These are phyloP conservation scores for Senna siamea DNA, from an alignment of 306 rosid genomes.

Conservation along the genomic window DNA sequence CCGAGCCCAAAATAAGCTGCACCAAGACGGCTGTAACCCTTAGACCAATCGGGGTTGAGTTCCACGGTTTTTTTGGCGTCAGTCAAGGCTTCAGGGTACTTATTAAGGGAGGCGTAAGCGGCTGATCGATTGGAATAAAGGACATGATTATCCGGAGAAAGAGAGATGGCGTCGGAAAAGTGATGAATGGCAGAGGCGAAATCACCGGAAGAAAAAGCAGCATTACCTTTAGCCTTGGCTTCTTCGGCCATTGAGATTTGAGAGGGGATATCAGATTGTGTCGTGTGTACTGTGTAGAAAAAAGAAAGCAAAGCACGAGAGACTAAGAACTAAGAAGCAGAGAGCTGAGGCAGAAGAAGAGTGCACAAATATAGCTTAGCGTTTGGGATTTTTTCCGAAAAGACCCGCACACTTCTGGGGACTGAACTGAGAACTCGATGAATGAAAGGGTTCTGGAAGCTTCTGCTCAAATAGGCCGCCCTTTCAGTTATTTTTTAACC, in stretches of 20 bases:
- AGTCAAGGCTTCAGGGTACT: constrained; percentile 68
- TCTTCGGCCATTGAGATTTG: constrained; percentile 99
- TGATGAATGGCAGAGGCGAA: constrained; percentile 64
- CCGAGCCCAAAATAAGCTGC: constrained; percentile 81
- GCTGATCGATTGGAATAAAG: constrained; percentile 98
- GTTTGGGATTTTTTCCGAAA: too few relatives aligned
- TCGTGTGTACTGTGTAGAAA: too few relatives aligned
- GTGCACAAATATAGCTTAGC: too few relatives aligned
- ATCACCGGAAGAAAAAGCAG: constrained; percentile 85
- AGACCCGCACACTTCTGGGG: too few relatives aligned
- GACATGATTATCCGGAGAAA: constrained; percentile 81
- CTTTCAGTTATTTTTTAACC: too few relatives aligned
- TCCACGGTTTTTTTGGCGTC: constrained; percentile 93
- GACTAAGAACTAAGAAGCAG: too few relatives aligned
- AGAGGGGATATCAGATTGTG: too few relatives aligned
- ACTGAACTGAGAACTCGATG: too few relatives aligned
- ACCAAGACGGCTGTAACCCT: constrained; percentile 96
- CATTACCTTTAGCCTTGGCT: constrained; percentile 97
- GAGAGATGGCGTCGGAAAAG: constrained; percentile 81
- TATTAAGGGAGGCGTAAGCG: constrained; percentile 75
- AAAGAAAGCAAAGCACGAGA: too few relatives aligned
- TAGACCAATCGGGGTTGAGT: constrained; percentile 84
- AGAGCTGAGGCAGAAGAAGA: too few relatives aligned
- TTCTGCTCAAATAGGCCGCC: too few relatives aligned
- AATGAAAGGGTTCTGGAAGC: too few relatives aligned